Conservation (phyloP, 176 grass and related monocot species). For the Microstegium vimineum region DNA sequence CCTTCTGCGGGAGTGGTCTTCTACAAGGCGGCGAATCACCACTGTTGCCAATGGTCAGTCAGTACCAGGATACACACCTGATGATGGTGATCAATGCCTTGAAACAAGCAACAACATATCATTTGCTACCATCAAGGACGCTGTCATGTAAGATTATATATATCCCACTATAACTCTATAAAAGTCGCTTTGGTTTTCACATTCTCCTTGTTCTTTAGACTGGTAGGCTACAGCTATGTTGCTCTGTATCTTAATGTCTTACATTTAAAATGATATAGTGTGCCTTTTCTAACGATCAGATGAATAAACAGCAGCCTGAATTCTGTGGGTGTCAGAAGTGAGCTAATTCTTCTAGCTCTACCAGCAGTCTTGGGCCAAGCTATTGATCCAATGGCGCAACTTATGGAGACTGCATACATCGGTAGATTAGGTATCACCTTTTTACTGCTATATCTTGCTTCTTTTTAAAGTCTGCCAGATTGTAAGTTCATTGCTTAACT, state of each 20-base stretch:
- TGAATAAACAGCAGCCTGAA: conserved; percentile 19
- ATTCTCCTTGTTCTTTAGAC: background rate
- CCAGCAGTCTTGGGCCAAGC: conserved; percentile 85
- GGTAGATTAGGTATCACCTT: conserved; percentile 80
- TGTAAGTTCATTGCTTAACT: conserved; percentile 9
- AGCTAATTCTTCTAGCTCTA: conserved; percentile 75
- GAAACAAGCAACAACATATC: conserved; percentile 22
- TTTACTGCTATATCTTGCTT: conserved; percentile 1
- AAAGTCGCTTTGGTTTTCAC: background rate
- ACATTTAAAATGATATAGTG: conserved; percentile 15
- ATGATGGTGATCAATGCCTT: conserved; percentile 27
- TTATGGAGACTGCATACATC: conserved; percentile 96
- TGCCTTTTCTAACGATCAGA: conserved; percentile 30
- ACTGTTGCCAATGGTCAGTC: conserved; percentile 25
- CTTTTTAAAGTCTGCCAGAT: background rate
- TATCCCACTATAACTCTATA: background rate
- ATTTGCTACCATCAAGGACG: background rate
- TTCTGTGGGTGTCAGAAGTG: conserved; percentile 46
- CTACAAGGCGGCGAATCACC: conserved; percentile 26
- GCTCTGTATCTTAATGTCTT: background rate
- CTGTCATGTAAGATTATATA: background rate
- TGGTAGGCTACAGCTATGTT: background rate
- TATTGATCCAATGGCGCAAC: conserved; percentile 81
- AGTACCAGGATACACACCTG: conserved; percentile 28
- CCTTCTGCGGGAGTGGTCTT: background rate